phyloP scores from a whole-genome alignment of 257 asterid genomes.

The Avicennia marina region DNA sequence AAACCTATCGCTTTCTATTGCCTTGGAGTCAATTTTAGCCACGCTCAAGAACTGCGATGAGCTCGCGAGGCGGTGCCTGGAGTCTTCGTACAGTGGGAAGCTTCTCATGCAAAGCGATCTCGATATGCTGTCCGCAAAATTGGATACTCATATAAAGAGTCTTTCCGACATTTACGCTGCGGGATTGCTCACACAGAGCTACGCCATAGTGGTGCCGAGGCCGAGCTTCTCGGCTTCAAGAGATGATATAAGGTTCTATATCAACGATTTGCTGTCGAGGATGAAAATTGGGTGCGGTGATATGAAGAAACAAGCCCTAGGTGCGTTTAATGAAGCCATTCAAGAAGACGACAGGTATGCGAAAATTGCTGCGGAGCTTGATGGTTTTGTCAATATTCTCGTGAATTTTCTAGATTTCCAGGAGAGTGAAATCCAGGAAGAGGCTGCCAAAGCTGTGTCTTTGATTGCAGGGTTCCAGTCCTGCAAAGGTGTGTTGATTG shows the following conservation, averaged over 20 bases:
- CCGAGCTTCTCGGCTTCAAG: constrained; percentile 65
- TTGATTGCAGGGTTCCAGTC: constrained; percentile 44
- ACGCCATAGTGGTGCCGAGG: constrained; percentile 67
- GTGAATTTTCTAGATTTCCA: constrained; percentile 64
- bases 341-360: constrained; percentile 65
- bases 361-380: constrained; percentile 51
- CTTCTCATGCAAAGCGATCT: constrained; percentile 91
- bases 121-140: constrained; percentile 46
- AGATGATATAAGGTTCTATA: constrained; percentile 67
- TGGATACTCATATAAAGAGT: constrained; percentile 43
- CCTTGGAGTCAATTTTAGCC: constrained; percentile 45
- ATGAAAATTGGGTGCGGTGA: constrained; percentile 58
- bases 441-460: constrained; percentile 51
- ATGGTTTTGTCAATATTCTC: constrained; percentile 36
- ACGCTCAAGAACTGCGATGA: constrained; percentile 45
- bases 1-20: constrained; percentile 38
- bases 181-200: constrained; percentile 59
- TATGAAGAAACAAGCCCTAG: constrained; percentile 75
- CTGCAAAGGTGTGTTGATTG: constrained; percentile 35
- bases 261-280: constrained; percentile 63
- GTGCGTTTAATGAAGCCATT: constrained; percentile 51
- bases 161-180: constrained; percentile 56
- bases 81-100: constrained; percentile 65
- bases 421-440: constrained; percentile 57
- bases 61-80: constrained; percentile 50